Base-by-base conservation (phyloP, 768 basidiomycete genomes). In the Sistotremastrum suecicum region DNA sequence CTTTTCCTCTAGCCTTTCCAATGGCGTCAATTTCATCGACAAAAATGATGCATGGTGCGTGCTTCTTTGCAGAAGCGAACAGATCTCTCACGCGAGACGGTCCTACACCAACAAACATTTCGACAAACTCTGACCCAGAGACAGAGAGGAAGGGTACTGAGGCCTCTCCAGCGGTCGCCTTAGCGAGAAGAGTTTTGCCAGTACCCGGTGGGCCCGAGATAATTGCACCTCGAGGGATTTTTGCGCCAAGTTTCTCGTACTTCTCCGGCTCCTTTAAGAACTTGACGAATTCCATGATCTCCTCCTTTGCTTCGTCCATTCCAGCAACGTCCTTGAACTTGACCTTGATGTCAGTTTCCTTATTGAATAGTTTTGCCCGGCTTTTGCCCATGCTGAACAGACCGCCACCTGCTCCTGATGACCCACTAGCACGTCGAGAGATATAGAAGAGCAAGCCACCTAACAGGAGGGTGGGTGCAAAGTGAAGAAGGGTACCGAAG, bases 291-390 rank as follows among this genome's bases (percentile, higher is more conserved):
- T 99, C 95, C 88, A 98, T 94, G 55, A 99, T 94, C 67, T 99
- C 95, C 68, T 92, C 87, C 70, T 99, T 99, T 39, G 92, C 95
- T 65, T 99, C 95, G 65, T 99, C 95, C 94, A 98, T 98, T 35
- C 95, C 95, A 9, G 95, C 95, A 11, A 99, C 89, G 59, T 99
- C 91, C 66, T 80, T 80, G 69, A 99, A 99, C 61, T 85, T 85
- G 56, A 84, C 79, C 60, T 79, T 83, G 58, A 98, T 82, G 44
- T 92, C 86, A 34, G 85, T 90, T 54, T 99, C 94, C 67, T 94
- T 85, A 70, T 98, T 97, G 67, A 97, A 98, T 58, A 95, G 67
- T 64, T 80, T 88, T 9, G 95, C 95, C 49, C 73, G 77, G 57
- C 88, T 91, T 69, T 98, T 98, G 45, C 94, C 95, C 36, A 99